Conservation (phyloP, 352 stramenopile genomes). For the Pythium guiyangense region DNA sequence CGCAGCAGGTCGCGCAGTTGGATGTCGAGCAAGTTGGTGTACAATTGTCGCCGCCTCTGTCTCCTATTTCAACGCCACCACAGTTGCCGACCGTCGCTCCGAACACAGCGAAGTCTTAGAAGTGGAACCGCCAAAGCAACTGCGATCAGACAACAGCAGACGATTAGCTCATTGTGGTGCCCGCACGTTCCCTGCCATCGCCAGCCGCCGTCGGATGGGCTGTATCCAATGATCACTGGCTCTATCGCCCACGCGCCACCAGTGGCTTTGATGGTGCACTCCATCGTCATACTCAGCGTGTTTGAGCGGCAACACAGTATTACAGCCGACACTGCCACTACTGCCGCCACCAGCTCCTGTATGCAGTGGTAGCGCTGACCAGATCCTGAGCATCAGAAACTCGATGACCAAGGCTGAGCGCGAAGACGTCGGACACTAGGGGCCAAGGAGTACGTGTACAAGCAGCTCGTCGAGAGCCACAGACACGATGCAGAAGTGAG, state of each 20-base stretch:
- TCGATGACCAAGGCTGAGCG: conserved; percentile 72
- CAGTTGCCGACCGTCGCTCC: not conserved
- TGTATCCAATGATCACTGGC: not conserved
- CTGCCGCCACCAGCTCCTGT: not conserved
- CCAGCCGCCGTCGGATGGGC: not conserved
- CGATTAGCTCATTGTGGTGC: not conserved
- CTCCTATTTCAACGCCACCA: no score
- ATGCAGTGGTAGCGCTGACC: not conserved
- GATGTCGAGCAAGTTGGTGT: conserved; percentile 21
- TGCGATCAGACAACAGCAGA: not conserved
- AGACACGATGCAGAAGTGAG: conserved; percentile 24
- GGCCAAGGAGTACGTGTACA: conserved; percentile 79
- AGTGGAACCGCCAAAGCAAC: conserved; percentile 13
- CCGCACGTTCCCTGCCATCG: not conserved
- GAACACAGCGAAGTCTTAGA: conserved; percentile 53
- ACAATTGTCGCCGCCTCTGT: conserved; percentile 30
- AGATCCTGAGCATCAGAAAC: conserved; percentile 28
- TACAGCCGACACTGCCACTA: conserved; percentile 4
- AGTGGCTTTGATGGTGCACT: not conserved
- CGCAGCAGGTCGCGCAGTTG: conserved; percentile 48
- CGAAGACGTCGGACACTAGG: conserved; percentile 69
- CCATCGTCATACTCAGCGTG: not conserved
- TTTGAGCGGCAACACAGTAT: not conserved
- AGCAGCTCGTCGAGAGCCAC: conserved; percentile 54
- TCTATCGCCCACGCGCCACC: not conserved